These are phyloP conservation scores for Ophiostoma ulmi DNA, from an alignment of 2,329 filamentous ascomycete genomes.

Conservation along the genomic window DNA sequence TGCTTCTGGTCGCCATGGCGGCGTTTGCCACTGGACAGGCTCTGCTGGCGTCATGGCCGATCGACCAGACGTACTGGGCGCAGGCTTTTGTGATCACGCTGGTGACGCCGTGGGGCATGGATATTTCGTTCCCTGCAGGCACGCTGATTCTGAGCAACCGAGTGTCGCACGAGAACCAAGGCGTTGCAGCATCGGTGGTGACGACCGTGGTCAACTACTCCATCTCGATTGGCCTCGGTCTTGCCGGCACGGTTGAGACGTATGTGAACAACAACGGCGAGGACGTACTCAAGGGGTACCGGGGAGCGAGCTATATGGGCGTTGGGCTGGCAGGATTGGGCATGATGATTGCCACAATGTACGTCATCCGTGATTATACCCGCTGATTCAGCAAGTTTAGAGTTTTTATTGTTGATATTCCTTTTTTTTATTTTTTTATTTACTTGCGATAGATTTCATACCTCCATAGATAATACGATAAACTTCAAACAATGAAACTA, in stretches of 20 bases:
- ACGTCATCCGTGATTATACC: conserved; percentile 12
- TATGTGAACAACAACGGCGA: conserved; percentile 32
- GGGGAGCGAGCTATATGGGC: conserved; percentile 38
- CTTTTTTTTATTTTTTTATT: too few relatives aligned
- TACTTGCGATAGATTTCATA: background rate
- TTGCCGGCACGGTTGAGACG: conserved; percentile 59
- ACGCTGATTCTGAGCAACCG: conserved; percentile 55
- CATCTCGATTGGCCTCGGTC: conserved; percentile 59
- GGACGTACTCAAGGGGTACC: conserved; percentile 35
- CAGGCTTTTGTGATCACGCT: conserved; percentile 55
- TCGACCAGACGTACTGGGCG: conserved; percentile 57
- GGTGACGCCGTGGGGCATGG: conserved; percentile 58
- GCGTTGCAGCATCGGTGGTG: conserved; percentile 49
- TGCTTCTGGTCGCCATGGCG: conserved; percentile 42
- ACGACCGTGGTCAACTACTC: conserved; percentile 64
- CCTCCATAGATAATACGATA: background rate
- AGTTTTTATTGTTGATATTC: background rate
- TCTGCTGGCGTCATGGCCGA: conserved; percentile 45
- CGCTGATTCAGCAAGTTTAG: background rate
- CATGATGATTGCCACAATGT: conserved; percentile 27
- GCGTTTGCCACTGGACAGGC: conserved; percentile 41
- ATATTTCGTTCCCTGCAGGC: conserved; percentile 60
- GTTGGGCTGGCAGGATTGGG: conserved; percentile 37
- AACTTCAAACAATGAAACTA: background rate
- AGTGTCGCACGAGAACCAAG: conserved; percentile 43